phyloP scores from a whole-genome alignment of 805 yeast genomes.

The Starmerella floricola region DNA sequence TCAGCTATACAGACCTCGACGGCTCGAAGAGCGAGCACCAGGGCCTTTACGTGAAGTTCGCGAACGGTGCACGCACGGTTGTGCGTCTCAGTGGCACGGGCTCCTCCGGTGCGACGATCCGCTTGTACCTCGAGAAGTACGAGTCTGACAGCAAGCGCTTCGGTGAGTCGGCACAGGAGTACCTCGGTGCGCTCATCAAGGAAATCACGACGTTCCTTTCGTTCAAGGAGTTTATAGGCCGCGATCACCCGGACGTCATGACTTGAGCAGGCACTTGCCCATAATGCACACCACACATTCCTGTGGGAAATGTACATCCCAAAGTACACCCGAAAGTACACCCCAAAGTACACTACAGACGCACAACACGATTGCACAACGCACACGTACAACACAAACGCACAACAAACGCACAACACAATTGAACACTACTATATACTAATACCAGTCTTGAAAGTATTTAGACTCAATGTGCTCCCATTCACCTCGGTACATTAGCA shows the following conservation, averaged over 20 bases:
- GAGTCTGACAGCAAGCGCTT: constrained; percentile 44
- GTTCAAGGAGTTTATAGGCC: constrained; percentile 63
- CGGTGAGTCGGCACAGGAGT: constrained; percentile 49
- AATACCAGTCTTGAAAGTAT: too few species aligned
- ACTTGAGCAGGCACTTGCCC: constrained; percentile 39
- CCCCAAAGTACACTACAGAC: too few species aligned
- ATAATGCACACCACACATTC: background rate
- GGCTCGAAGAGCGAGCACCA: constrained; percentile 81
- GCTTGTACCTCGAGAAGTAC: constrained; percentile 81
- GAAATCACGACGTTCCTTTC: constrained; percentile 56
- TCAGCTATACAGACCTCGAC: constrained; percentile 85
- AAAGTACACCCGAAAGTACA: too few species aligned
- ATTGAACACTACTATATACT: too few species aligned
- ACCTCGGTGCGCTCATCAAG: constrained; percentile 48
- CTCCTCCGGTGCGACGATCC: constrained; percentile 91
- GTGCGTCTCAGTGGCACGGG: constrained; percentile 95
- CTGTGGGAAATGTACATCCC: too few species aligned
- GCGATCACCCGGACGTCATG: constrained; percentile 77
- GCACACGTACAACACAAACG: too few species aligned
- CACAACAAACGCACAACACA: too few species aligned
- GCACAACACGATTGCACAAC: too few species aligned
- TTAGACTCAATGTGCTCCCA: too few species aligned
- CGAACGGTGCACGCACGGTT: constrained; percentile 72
- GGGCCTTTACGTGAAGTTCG: constrained; percentile 74
- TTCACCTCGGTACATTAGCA: too few species aligned